Base-by-base conservation (phyloP, 202 grass and related monocot genomes). In the Panicum hallii region DNA sequence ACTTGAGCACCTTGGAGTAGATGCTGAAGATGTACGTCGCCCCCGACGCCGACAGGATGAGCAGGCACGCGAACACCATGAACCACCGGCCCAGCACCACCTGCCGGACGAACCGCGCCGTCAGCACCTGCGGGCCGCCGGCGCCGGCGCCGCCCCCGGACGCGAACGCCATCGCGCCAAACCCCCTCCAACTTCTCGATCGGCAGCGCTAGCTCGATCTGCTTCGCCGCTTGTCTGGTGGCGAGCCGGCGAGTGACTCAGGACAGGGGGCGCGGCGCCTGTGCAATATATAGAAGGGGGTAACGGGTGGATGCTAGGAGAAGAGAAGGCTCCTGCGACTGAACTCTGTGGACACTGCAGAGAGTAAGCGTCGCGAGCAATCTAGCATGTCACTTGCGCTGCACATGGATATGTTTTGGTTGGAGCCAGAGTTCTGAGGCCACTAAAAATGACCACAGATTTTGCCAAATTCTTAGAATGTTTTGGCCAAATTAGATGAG, bases 1-100 rank as follows among this genome's bases (percentile, higher is more conserved):
- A 64, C 83, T 93, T 95, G 83, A 95, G 80, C 54, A 81, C 95
- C 84, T 90, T 91, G 41, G 95, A 98, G 86, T 98, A 98, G 30
- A 91, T 90, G 6, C 63, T 67, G 83, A 98, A 98, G 79, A 98
- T 95, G 84, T 95, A 98, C 38, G 93, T 98, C 50, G 91, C 91
- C 4, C 95, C 95, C 4, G 95, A 70, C 16, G 95, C 85, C 9
- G 95, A 70, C 74, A 98, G 83, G 89, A 98, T 92, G 44, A 98
- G 80, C 43, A 95, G 82, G 63, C 87, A 98, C 17, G 95, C 95
- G 66, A 98, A 98, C 67, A 98, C 85, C 91, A 92, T 92, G 87
- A 98, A 95, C 93, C 95, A 98, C 2, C 95, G 83, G 11, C 95
- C 91, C 4, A 77, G 78, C 16, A 88, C 77, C 38, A 98, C 95